Conservation (phyloP, 192 early-diverging fungal species). For the Thoreauomyces humboldtii region DNA sequence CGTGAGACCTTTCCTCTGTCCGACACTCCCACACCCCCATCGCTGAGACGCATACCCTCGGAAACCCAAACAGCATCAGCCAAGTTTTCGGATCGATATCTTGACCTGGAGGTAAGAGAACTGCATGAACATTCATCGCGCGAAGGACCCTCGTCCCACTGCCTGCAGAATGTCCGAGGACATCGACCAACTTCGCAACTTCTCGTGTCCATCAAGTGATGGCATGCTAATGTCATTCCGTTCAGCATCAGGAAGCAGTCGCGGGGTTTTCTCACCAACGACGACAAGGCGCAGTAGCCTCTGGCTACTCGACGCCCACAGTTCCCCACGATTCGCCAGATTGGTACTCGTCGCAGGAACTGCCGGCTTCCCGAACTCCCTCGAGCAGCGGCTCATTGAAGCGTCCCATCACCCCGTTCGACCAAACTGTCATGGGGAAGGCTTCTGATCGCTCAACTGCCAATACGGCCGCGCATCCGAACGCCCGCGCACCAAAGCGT, state of each 20-base stretch:
- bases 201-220: too few relatives aligned
- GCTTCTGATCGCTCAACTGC: not conserved
- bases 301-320: not conserved
- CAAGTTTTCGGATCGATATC: slow-evolving; percentile 64
- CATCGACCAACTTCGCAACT: too few relatives aligned
- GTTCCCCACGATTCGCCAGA: not conserved
- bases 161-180: too few relatives aligned
- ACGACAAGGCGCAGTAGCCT: too few relatives aligned
- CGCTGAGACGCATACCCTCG: slow-evolving; percentile 76
- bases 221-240: too few relatives aligned
- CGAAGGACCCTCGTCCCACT: too few relatives aligned
- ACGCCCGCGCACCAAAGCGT: slow-evolving; percentile 14
- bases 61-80: slow-evolving; percentile 74
- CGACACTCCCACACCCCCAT: slow-evolving; percentile 69
- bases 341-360: not conserved
- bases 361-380: not conserved
- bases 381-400: not conserved
- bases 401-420: slow-evolving; percentile 22
- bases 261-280: too few relatives aligned
- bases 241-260: too few relatives aligned
- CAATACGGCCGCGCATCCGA: not conserved
- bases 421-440: too few relatives aligned
- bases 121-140: not conserved
- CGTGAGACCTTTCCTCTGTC: slow-evolving; percentile 71
- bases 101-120: slow-evolving; percentile 34